Evolutionary conservation across 208 protist genomes (phyloP), one percentile per base, ranked within the genome.

Genomic region (Acanthamoeba culbertsoni): DNA sequence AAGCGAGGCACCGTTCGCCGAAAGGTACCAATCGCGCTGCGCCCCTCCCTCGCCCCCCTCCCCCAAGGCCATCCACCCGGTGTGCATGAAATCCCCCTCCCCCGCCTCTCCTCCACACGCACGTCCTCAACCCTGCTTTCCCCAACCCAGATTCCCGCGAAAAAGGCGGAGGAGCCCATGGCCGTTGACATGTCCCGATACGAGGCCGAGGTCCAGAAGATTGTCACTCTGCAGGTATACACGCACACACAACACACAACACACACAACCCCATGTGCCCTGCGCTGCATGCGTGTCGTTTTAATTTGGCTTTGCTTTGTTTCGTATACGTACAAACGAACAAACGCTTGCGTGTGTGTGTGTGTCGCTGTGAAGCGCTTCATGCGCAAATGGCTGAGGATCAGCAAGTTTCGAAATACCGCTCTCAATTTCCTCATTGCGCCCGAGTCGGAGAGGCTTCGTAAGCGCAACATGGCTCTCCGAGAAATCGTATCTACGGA

Each of bases 381-480:
- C 33, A 86, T 86, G 46, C 73, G 73, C 28, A 57, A 48, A 18
- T 86, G 73, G 73, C 46, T 86, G 18, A 48, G 73, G 46, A 57
- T 86, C 10, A 48, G 46, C 40, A 86, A 86, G 43, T 86, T 86
- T 43, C 73, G 73, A 18, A 86, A 86, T 53, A 37, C 73, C 3
- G 73, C 73, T 2, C 73, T 86, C 33, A 57, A 86, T 28, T 86
- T 86, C 46, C 46, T 86, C 28, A 86, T 35, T 43, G 73, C 73
- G 6, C 73, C 73, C 28, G 73, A 86, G n/a, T 86, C 73, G 35
- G 73, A 86, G 43, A 46, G 73, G 10, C 46, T 86, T 2, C 73
- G 73, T 12, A 86, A 86, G 43, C 40, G 73, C 40, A 86, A 57
- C 46, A 86, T 86, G 73, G 73, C 73, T 18, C 55, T 86, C n/a